Conservation (phyloP, 2,329 filamentous ascomycete genomes). For the Fusarium mangiferae region DNA sequence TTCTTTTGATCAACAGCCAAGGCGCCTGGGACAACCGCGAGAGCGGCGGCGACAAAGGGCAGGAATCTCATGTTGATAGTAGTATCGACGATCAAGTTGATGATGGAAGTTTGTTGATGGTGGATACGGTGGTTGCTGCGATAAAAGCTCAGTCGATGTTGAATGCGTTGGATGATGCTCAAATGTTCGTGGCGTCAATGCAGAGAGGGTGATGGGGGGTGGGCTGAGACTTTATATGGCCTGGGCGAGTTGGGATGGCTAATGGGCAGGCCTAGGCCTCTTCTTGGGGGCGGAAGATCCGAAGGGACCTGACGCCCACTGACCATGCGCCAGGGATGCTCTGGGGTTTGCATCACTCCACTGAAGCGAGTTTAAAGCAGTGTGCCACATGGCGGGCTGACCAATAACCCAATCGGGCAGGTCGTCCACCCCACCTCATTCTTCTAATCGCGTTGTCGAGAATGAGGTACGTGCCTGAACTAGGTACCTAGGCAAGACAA, state of each 20-base stretch:
- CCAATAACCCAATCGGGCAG: constrained; percentile 28
- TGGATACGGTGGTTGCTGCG: neutral
- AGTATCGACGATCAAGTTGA: neutral
- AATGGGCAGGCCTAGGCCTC: neutral
- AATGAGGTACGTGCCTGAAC: constrained; percentile 17
- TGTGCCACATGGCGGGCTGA: constrained; percentile 17
- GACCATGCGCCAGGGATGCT: neutral
- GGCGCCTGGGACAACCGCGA: constrained; percentile 68
- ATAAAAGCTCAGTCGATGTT: neutral
- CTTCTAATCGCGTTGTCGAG: constrained; percentile 23
- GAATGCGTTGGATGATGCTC: constrained; percentile 1
- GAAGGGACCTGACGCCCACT: constrained; percentile 14
- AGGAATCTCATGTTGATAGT: constrained; percentile 70
- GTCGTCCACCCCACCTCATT: neutral
- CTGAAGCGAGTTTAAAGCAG: constrained; percentile 19
- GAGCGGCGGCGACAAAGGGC: constrained; percentile 62
- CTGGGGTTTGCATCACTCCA: constrained; percentile 27
- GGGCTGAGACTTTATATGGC: constrained; percentile 29
- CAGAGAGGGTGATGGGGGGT: constrained; percentile 8
- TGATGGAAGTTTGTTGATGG: neutral
- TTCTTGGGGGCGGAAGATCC: constrained; percentile 12
- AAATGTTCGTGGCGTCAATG: constrained; percentile 23
- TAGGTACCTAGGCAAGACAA: neutral
- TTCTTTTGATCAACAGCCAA: constrained; percentile 74
- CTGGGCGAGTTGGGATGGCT: neutral